Evolutionary conservation across 2,329 filamentous ascomycete genomes (phyloP).

Genomic region (Colletotrichum agaves): DNA sequence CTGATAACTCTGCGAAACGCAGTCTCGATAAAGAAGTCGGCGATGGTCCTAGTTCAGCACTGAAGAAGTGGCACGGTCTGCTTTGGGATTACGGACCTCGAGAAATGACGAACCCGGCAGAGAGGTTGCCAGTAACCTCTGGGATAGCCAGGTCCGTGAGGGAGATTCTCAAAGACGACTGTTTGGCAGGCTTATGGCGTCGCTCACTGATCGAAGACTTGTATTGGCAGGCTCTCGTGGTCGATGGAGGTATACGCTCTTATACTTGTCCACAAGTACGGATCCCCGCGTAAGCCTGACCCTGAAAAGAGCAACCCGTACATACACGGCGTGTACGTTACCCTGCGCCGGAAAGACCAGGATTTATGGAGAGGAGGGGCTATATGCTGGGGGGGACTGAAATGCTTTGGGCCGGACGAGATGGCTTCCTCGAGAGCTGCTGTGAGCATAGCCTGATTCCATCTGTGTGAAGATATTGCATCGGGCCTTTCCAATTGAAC

Average conservation of each 20-base stretch:
- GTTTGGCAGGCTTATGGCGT: conserved; percentile 46
- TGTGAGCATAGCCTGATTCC: neutral
- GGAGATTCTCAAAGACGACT: conserved; percentile 39
- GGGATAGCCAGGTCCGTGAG: conserved; percentile 43
- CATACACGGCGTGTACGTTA: neutral
- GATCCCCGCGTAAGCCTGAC: neutral
- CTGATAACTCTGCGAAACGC: neutral
- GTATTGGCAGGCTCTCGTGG: conserved; percentile 17
- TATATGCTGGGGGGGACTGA: neutral
- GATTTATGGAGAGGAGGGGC: conserved; percentile 16
- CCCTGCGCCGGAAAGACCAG: neutral
- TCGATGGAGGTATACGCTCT: conserved; percentile 5
- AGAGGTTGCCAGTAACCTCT: conserved; percentile 46
- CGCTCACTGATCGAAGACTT: conserved; percentile 5
- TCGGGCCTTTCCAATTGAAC: too few species aligned
- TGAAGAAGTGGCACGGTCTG: conserved; percentile 3
- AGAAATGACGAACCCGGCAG: conserved; percentile 38
- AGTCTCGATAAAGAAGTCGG: neutral
- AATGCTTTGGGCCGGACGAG: neutral
- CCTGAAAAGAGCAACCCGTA: neutral
- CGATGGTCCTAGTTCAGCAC: neutral
- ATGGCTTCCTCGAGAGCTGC: neutral
- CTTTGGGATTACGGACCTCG: conserved; percentile 14
- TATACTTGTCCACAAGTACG: neutral
- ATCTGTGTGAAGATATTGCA: too few species aligned